Evolutionary conservation across 257 asterid species (phyloP).

Genomic region (Jasminum sambac): DNA sequence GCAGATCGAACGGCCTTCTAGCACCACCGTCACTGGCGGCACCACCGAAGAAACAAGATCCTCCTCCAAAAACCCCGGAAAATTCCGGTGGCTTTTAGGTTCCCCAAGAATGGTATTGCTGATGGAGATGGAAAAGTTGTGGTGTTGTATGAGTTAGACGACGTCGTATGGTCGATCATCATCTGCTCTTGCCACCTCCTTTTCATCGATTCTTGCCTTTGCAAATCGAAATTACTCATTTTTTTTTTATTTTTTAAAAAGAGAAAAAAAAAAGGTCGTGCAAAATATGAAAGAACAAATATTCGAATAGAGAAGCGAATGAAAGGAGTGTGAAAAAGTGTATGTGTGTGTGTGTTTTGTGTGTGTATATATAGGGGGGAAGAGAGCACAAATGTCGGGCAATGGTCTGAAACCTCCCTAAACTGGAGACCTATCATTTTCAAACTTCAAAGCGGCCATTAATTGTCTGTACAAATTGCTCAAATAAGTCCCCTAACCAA

Average conservation of each 20-base stretch:
- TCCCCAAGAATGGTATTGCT: constrained; percentile 7
- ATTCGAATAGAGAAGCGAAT: not conserved
- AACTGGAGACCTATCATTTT: constrained; percentile 32
- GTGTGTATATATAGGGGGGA: constrained; percentile 21
- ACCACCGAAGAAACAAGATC: constrained; percentile 52
- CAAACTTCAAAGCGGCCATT: constrained; percentile 43
- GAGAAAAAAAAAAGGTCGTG: not conserved
- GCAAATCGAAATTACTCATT: constrained; percentile 54
- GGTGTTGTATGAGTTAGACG: constrained; percentile 20
- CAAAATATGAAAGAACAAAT: not conserved
- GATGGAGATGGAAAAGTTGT: constrained; percentile 2
- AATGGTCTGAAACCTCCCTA: constrained; percentile 51
- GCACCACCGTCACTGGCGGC: constrained; percentile 76
- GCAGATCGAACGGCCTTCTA: constrained; percentile 82
- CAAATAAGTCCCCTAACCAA: constrained; percentile 22
- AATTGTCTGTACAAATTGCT: constrained; percentile 30
- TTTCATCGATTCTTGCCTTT: constrained; percentile 41
- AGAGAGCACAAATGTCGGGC: constrained; percentile 61
- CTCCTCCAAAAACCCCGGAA: constrained; percentile 41
- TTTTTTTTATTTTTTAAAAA: not conserved
- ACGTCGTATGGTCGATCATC: constrained; percentile 24
- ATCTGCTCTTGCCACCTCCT: constrained; percentile 43
- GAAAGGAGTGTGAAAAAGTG: not conserved
- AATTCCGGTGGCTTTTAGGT: constrained; percentile 26
- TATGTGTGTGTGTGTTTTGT: constrained; percentile 4